A percentile compares a stretch with the other conserved stretches of the same genome.
These are phyloP conservation scores for Globisporangium cylindrosporum DNA, from an alignment of 352 stramenopile species.

Conservation along the genomic window DNA sequence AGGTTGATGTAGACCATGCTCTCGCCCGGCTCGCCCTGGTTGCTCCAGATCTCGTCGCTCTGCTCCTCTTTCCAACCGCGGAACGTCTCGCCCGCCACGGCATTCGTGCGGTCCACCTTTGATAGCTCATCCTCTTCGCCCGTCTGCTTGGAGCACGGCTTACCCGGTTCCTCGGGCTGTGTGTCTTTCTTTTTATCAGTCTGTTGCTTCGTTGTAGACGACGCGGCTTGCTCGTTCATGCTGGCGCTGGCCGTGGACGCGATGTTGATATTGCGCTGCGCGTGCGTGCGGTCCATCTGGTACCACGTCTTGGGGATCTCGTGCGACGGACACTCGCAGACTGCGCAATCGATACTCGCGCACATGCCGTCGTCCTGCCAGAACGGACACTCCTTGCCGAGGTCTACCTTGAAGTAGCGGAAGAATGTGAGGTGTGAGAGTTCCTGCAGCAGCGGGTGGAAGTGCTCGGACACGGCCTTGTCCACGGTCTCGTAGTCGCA, in stretches of 20 bases:
- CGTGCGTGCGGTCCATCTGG: conserved; percentile 49
- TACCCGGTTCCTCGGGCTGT: conserved; percentile 21
- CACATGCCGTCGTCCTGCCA: conserved; percentile 92
- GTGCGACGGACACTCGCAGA: conserved; percentile 85
- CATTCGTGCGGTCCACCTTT: conserved; percentile 73
- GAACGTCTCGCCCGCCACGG: conserved; percentile 57
- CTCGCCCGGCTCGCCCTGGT: conserved; percentile 54
- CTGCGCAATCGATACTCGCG: conserved; percentile 83
- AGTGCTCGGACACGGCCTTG: conserved; percentile 76
- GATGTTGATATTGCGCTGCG: conserved; percentile 13
- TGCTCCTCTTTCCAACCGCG: conserved; percentile 61
- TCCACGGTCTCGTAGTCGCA: conserved; percentile 87
- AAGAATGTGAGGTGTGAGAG: conserved; percentile 88
- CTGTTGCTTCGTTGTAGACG: conserved; percentile 3
- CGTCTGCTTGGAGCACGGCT: conserved; percentile 66
- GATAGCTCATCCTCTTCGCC: conserved; percentile 66
- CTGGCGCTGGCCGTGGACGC: neutral
- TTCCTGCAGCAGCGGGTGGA: conserved; percentile 77
- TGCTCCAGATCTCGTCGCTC: conserved; percentile 55
- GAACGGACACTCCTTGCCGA: conserved; percentile 87
- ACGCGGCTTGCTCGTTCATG: neutral
- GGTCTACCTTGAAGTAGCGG: conserved; percentile 92
- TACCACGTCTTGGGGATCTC: conserved; percentile 86
- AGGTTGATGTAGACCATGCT: conserved; percentile 94
- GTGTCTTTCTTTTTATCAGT: conserved; percentile 6